phyloP scores from a whole-genome alignment of 2,329 filamentous ascomycete species.

The Cladosporium sp. region DNA sequence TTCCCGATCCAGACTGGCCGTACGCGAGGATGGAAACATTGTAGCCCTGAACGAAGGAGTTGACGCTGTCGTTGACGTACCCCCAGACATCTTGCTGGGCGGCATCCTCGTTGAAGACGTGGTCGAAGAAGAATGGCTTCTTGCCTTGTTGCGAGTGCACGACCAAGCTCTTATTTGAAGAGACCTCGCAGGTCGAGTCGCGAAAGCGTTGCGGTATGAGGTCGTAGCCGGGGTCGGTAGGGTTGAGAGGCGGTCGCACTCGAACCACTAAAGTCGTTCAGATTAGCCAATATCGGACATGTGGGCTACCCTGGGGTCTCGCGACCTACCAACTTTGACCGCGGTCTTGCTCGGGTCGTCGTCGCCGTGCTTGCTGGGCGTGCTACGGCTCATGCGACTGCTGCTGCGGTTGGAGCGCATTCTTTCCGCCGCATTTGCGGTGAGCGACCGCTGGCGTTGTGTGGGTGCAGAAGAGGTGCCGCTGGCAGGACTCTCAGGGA shows the following conservation, averaged over 20 bases:
- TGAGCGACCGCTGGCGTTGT: background rate
- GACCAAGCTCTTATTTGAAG: conserved; percentile 73
- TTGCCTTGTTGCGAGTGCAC: conserved; percentile 89
- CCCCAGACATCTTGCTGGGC: conserved; percentile 90
- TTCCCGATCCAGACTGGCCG: conserved; percentile 93
- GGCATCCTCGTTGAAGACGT: conserved; percentile 79
- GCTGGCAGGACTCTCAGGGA: background rate
- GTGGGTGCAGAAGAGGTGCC: background rate
- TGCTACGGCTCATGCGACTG: conserved; percentile 75
- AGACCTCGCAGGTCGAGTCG: conserved; percentile 83
- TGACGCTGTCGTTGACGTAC: conserved; percentile 84
- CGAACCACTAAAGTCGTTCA: conserved; percentile 63
- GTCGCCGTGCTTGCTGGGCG: conserved; percentile 69
- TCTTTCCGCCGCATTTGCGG: conserved; percentile 5
- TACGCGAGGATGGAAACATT: conserved; percentile 97
- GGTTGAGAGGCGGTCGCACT: conserved; percentile 76
- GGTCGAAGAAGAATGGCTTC: conserved; percentile 89
- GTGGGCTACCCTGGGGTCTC: background rate
- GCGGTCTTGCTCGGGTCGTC: conserved; percentile 75
- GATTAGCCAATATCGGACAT: conserved; percentile 11
- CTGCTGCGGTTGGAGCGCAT: conserved; percentile 47
- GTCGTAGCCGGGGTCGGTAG: conserved; percentile 85
- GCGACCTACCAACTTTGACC: conserved; percentile 75
- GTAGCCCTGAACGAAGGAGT: conserved; percentile 88
- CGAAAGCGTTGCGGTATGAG: conserved; percentile 95